Base-by-base conservation (phyloP, 75 land plant genomes). In the Sequoia sempervirens region DNA sequence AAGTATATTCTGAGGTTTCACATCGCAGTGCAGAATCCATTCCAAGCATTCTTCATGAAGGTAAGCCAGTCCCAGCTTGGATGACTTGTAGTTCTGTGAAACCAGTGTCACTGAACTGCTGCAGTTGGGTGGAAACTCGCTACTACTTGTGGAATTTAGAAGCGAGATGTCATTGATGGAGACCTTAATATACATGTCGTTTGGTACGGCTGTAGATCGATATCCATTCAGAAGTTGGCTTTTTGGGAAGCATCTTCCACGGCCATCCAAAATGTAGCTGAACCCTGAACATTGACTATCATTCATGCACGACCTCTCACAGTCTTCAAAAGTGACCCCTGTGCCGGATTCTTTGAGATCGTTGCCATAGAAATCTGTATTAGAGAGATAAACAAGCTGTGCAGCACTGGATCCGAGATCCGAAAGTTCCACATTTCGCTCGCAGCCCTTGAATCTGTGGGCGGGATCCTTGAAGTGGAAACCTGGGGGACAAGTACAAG, bases 1-100 rank as follows among this genome's bases (percentile, higher is more conserved):
- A 78, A 40, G 84, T 52, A 52, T 52, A 61, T 20, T 86, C 61
- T 58, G 84, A 86, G 61, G 82, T 87, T 85, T 18, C 75, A 52
- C 54, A 52, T 52, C 7, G 82, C 83, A 69, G 79, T 81, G 80
- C 79, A 82, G 20, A 84, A 80, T 56, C 46, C 46, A 45, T 45
- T 45, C 46, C 46, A 45, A 45, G 7, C 46, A 45, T 45, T 45
- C 46, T 45, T 43, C 81, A 80, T 37, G n/a, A 13, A 26, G 32
- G 74, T 17, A 34, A 45, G 54, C 37, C n/a, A 52, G 7, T 43
- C n/a, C 76, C 75, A n/a, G n/a, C 37, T 34, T 70, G 0, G 30
- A 13, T 4, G 9, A 32, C 13, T 70, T 1, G 74, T 11, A 70
- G 10, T 70, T 30, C 36, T 34, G 36, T 34, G 36, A 34, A 34